A percentile compares a stretch with the other conserved stretches of the same genome.
phyloP scores from a whole-genome alignment of 345 rosid species.

The Camelina sativa region DNA sequence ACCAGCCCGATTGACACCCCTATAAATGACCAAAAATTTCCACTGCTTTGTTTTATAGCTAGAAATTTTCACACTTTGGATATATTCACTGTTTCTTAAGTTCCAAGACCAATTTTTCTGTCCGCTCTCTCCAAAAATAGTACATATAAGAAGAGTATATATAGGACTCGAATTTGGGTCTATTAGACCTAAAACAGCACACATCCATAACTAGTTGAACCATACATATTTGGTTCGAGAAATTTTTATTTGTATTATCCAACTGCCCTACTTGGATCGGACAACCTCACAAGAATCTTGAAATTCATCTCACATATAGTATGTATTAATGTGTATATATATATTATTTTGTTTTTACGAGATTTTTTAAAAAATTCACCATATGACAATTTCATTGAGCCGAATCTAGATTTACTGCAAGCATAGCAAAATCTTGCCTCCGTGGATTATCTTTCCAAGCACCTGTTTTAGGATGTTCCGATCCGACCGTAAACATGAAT shows the following conservation, averaged over 20 bases:
- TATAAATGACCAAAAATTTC: background rate
- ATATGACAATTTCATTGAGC: background rate
- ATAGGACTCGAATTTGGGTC: background rate
- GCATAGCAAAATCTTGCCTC: background rate
- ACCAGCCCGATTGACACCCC: too few species aligned
- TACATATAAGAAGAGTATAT: too few species aligned
- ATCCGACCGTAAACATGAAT: slow-evolving; percentile 18
- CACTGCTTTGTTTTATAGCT: background rate
- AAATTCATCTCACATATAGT: background rate
- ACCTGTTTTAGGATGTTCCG: slow-evolving; percentile 12
- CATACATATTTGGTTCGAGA: background rate
- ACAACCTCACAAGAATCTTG: background rate
- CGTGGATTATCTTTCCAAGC: slow-evolving; percentile 1
- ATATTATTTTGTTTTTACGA: background rate
- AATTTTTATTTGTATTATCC: background rate
- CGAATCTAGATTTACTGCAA: background rate
- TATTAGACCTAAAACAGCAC: background rate
- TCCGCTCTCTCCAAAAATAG: background rate
- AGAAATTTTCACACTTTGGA: background rate
- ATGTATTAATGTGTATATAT: too few species aligned
- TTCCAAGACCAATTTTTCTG: background rate
- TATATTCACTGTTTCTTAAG: background rate
- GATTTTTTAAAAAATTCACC: background rate
- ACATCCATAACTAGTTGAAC: background rate
- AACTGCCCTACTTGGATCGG: background rate